A percentile compares a stretch with the other conserved stretches of the same genome.
These are phyloP conservation scores for Lepiota venenata DNA, from an alignment of 768 basidiomycete species.

Conservation along the genomic window DNA sequence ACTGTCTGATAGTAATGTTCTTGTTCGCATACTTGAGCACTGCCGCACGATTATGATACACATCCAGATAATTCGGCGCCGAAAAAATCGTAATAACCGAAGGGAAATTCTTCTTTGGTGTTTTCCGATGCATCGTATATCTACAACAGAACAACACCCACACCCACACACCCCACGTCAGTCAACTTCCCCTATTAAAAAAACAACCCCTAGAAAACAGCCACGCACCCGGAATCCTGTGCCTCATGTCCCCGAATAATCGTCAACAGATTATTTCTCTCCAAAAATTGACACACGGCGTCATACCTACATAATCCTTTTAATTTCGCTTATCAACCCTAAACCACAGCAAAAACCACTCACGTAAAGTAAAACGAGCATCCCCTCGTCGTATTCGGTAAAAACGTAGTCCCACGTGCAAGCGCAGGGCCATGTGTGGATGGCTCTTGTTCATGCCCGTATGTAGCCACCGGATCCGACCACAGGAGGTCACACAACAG, in stretches of 20 bases:
- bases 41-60: conserved; percentile 95
- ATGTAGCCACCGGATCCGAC: conserved; percentile 91
- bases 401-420: conserved; percentile 54
- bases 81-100: conserved; percentile 98
- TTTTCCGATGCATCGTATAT: conserved; percentile 94
- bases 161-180: not conserved
- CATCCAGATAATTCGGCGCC: conserved; percentile 95
- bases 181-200: not conserved
- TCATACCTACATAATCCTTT: conserved; percentile 48
- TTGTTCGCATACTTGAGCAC: conserved; percentile 97
- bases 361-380: conserved; percentile 94
- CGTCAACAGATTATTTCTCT: conserved; percentile 86
- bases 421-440: conserved; percentile 48
- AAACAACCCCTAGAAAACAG: not conserved
- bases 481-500: conserved; percentile 93
- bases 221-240: conserved; percentile 85
- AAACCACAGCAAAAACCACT: conserved; percentile 24
- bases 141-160: conserved; percentile 29
- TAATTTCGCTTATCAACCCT: not conserved
- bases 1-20: conserved; percentile 93
- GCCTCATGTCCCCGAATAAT: conserved; percentile 97
- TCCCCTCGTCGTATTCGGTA: conserved; percentile 84
- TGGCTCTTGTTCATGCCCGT: conserved; percentile 74
- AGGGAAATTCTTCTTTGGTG: conserved; percentile 91
- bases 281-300: conserved; percentile 91